Percentiles rank a stretch among this genome's conserved stretches.
Conservation (phyloP, 2,329 filamentous ascomycete species). For the Exophiala spinifera region DNA sequence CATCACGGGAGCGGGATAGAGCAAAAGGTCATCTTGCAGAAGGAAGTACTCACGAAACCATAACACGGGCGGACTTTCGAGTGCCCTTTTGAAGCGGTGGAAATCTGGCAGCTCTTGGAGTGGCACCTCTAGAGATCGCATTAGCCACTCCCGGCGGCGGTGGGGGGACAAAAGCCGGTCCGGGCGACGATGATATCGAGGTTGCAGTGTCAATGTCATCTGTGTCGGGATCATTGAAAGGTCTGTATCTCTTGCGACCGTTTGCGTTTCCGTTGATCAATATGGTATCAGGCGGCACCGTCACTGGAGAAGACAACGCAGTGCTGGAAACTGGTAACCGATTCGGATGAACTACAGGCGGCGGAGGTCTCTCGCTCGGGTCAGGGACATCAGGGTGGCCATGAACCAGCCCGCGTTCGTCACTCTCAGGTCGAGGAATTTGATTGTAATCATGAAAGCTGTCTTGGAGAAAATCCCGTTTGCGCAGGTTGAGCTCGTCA, state of each 20-base stretch:
- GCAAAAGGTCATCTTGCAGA: neutral
- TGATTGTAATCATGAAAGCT: slow-evolving; percentile 27
- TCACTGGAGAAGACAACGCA: slow-evolving; percentile 36
- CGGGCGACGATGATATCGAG: slow-evolving; percentile 30
- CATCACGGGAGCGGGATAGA: neutral
- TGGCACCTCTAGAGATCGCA: slow-evolving; percentile 29
- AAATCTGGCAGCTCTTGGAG: slow-evolving; percentile 36
- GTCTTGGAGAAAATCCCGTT: slow-evolving; percentile 17
- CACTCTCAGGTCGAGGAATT: slow-evolving; percentile 22
- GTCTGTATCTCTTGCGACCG: slow-evolving; percentile 20
- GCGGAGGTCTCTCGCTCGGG: slow-evolving; percentile 11
- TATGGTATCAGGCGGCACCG: slow-evolving; percentile 41
- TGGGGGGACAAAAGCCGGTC: slow-evolving; percentile 28
- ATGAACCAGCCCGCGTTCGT: slow-evolving; percentile 22
- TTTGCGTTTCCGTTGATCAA: slow-evolving; percentile 27
- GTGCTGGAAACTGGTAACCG: slow-evolving; percentile 23
- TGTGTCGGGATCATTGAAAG: slow-evolving; percentile 28
- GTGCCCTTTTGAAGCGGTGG: slow-evolving; percentile 54
- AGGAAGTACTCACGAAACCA: slow-evolving; percentile 54
- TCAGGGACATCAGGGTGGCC: slow-evolving; percentile 7
- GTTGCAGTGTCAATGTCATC: slow-evolving; percentile 30
- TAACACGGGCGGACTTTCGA: slow-evolving; percentile 62
- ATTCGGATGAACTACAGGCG: slow-evolving; percentile 28
- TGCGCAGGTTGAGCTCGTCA: slow-evolving; percentile 22
- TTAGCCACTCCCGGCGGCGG: slow-evolving; percentile 56